Evolutionary conservation across 495 filamentous ascomycete species (phyloP).

Genomic region (Eremomyces bilateralis): DNA sequence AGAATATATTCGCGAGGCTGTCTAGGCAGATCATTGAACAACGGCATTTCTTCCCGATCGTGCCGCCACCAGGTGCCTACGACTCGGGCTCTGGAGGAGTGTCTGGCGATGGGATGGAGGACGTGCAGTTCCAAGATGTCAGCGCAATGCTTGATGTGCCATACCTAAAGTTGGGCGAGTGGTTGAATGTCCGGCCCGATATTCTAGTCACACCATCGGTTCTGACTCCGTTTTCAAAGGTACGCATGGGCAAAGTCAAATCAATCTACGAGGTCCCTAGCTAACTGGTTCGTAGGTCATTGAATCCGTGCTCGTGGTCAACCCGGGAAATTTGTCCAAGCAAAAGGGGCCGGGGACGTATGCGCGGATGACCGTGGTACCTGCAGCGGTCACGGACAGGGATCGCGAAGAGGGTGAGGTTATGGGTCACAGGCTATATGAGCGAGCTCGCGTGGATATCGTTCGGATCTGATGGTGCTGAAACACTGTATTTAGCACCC

Average conservation of each 20-base stretch:
- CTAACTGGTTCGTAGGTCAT: conserved; percentile 65
- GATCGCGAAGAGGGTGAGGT: conserved; percentile 33
- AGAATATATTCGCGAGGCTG: conserved; percentile 40
- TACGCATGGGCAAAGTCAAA: too few species aligned
- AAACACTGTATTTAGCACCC: too few species aligned
- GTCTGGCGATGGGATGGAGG: conserved; percentile 27
- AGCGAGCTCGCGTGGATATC: conserved; percentile 70
- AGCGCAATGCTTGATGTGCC: conserved; percentile 57
- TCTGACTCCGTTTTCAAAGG: conserved; percentile 70
- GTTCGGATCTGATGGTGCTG: conserved; percentile 34
- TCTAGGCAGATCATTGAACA: conserved; percentile 64
- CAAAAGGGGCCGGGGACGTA: conserved; percentile 60
- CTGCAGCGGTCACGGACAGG: conserved; percentile 32
- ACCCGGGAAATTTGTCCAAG: conserved; percentile 74
- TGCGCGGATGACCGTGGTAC: conserved; percentile 51
- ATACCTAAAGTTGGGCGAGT: conserved; percentile 77
- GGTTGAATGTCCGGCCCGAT: conserved; percentile 67
- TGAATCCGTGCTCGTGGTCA: conserved; percentile 66
- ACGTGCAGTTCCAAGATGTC: conserved; percentile 10
- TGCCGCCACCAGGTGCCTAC: conserved; percentile 39
- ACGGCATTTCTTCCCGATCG: conserved; percentile 73
- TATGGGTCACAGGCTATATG: conserved; percentile 43
- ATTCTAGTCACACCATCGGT: conserved; percentile 66
- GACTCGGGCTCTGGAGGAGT: too few species aligned
- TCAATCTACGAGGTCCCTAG: too few species aligned